Conservation (phyloP, 2,329 filamentous ascomycete genomes). For the Scedosporium dehoogii region DNA sequence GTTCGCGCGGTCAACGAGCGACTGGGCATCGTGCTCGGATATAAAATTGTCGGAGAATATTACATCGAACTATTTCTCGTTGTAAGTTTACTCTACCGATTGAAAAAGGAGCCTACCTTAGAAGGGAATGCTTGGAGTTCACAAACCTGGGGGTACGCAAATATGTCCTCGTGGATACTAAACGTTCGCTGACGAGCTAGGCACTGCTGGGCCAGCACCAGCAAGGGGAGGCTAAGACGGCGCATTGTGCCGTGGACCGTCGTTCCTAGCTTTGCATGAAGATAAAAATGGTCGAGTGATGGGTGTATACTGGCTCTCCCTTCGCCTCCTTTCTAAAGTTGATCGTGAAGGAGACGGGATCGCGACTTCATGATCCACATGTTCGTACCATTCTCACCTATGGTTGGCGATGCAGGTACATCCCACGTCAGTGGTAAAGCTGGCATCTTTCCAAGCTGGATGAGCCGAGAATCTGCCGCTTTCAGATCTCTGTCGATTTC, state of each 20-base stretch:
- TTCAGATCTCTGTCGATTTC: too few relatives aligned
- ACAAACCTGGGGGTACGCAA: slow-evolving; percentile 76
- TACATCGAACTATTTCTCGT: slow-evolving; percentile 59
- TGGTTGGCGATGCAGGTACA: neutral
- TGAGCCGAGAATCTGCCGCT: neutral
- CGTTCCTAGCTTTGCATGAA: slow-evolving; percentile 5
- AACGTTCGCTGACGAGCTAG: slow-evolving; percentile 49
- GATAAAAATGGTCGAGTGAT: slow-evolving; percentile 7
- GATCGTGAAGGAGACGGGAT: neutral
- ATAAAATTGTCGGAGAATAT: slow-evolving; percentile 65
- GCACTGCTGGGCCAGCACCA: slow-evolving; percentile 34
- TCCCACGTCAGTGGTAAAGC: neutral
- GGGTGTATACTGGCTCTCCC: neutral
- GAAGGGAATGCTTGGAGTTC: neutral
- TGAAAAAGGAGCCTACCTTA: neutral
- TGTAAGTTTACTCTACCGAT: slow-evolving; percentile 1
- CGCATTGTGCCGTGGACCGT: slow-evolving; percentile 32
- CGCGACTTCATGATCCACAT: neutral
- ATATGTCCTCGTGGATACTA: slow-evolving; percentile 79
- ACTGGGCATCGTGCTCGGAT: slow-evolving; percentile 57
- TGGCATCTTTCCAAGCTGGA: neutral
- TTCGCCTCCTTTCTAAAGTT: neutral
- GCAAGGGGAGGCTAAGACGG: slow-evolving; percentile 33
- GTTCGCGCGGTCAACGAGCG: slow-evolving; percentile 23
- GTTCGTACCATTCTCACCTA: neutral